These are phyloP conservation scores for Podospora anserina DNA, from an alignment of 495 filamentous ascomycete genomes.

Conservation along the genomic window DNA sequence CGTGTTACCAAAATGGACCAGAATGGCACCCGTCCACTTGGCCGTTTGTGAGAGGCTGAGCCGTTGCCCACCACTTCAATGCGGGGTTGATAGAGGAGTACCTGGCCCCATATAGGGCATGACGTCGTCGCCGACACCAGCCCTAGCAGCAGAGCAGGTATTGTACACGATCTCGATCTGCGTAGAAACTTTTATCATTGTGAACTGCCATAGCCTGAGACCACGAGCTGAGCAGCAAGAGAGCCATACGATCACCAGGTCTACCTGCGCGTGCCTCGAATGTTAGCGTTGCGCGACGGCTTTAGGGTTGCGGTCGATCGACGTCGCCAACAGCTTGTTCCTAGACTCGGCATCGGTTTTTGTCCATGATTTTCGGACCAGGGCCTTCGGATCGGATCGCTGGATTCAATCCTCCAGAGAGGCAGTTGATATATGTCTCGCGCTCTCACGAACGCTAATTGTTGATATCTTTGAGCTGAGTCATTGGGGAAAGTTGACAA, in stretches of 20 bases:
- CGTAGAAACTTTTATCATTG: neutral
- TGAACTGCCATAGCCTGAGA: neutral
- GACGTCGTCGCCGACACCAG: neutral
- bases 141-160: neutral
- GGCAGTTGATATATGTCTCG: neutral
- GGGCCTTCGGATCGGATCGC: neutral
- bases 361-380: constrained; percentile 2
- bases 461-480: neutral
- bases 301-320: neutral
- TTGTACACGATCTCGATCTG: neutral
- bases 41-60: constrained; percentile 34
- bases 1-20: constrained; percentile 12
- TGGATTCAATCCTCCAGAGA: neutral
- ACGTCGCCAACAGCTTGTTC: constrained; percentile 3
- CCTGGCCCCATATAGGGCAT: neutral
- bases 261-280: neutral
- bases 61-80: constrained; percentile 8
- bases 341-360: constrained; percentile 2
- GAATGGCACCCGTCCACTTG: constrained; percentile 32
- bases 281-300: neutral
- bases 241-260: neutral
- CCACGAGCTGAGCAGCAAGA: neutral
- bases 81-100: constrained; percentile 15
- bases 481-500: too few species aligned
- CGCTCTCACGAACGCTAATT: constrained; percentile 6